Evolutionary conservation across 2,329 filamentous ascomycete genomes (phyloP).

Genomic region (Alternaria sp.): DNA sequence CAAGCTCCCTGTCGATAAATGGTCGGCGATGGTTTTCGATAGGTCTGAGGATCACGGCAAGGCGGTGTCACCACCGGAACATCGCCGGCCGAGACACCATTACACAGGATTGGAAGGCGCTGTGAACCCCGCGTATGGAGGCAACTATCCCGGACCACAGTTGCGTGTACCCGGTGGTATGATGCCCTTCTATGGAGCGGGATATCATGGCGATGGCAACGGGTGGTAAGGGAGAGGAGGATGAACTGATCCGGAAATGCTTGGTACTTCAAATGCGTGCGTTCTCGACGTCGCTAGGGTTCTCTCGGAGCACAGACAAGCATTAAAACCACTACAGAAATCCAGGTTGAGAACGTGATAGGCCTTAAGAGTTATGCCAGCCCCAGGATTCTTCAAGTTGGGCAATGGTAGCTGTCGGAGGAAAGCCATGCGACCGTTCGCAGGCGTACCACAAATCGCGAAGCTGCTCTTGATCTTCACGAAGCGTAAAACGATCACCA

Average conservation of each 20-base stretch:
- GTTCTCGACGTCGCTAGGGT: not conserved
- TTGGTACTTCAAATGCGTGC: not conserved
- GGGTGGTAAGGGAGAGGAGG: not conserved
- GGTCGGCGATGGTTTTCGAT: slow-evolving; percentile 5
- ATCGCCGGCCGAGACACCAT: slow-evolving; percentile 1
- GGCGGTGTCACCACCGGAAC: slow-evolving; percentile 5
- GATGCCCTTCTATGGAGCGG: not conserved
- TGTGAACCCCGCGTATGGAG: not conserved
- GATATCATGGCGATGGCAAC: not conserved
- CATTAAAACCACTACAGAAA: not conserved
- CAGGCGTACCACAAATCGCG: slow-evolving; percentile 43
- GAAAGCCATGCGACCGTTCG: slow-evolving; percentile 46
- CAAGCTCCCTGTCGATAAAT: slow-evolving; percentile 6
- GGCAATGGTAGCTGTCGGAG: slow-evolving; percentile 41
- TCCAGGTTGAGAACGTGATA: not conserved
- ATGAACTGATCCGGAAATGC: not conserved
- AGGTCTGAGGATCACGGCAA: not conserved
- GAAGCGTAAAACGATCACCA: slow-evolving; percentile 44
- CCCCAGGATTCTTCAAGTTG: slow-evolving; percentile 50
- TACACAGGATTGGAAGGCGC: not conserved
- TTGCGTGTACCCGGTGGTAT: not conserved
- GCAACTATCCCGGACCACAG: not conserved
- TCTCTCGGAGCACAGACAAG: not conserved
- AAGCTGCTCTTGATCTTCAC: slow-evolving; percentile 43
- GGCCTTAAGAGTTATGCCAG: slow-evolving; percentile 27